A percentile compares a stretch with the other conserved stretches of the same genome.
These are phyloP conservation scores for Neospora caninum DNA, from an alignment of 169 alveolate genomes.

Conservation along the genomic window DNA sequence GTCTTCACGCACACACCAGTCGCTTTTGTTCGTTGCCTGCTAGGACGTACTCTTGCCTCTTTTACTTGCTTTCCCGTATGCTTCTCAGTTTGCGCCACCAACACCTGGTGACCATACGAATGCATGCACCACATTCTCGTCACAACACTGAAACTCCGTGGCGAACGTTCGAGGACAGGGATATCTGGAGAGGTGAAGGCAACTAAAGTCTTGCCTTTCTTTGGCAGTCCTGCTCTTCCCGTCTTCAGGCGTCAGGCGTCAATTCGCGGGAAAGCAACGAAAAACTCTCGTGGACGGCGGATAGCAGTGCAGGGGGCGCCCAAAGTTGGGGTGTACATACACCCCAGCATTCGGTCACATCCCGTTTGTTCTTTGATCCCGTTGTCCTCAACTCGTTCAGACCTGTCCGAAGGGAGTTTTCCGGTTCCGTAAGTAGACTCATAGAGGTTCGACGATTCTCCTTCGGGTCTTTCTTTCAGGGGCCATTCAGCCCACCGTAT, in stretches of 20 bases:
- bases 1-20: no score
- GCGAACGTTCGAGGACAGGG: no score
- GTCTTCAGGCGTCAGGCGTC: not conserved
- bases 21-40: not conserved
- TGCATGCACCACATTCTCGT: not conserved
- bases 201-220: no score
- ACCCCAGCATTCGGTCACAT: not conserved
- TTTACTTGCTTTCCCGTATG: not conserved
- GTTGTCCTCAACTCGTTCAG: not conserved
- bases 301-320: not conserved
- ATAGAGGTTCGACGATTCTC: no score
- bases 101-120: not conserved
- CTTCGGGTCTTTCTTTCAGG: no score
- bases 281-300: not conserved
- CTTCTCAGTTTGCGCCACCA: not conserved
- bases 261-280: not conserved
- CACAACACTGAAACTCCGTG: no score
- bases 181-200: no score
- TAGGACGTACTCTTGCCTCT: not conserved
- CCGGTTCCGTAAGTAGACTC: no score
- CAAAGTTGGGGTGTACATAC: not conserved
- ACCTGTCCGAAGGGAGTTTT: not conserved
- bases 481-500: no score
- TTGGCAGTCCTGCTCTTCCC: no score
- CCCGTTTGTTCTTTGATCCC: not conserved